Base-by-base conservation (phyloP, 805 yeast species). In the Metschnikowia santaceciliae region DNA sequence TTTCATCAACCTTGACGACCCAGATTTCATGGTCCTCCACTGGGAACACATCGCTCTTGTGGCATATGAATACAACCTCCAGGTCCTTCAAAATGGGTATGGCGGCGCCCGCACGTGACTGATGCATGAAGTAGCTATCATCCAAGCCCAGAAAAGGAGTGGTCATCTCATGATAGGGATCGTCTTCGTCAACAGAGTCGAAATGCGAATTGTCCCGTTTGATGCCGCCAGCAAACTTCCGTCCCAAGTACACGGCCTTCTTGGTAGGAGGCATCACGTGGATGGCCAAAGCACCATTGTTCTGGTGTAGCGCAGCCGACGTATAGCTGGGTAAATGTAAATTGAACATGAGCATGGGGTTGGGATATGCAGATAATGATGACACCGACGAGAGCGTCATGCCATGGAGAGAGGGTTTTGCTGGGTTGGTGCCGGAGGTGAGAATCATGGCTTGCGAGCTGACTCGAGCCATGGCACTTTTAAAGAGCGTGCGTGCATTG, bases 11-110 rank as follows among this genome's bases (percentile, higher is more conserved):
- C 53, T 80, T 77, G 3, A 89, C 96, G 4, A 90, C 81, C 94
- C 97, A 89, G 3, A 92, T 82, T 63, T 91, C 96, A 68, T 92
- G 98, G 61, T 87, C 90, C 53, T 87, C 90, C 0, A 90, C 84
- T 10, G 65, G 64, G 46, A 86, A 75, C 3, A 77, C 79, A 23
- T 74, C 69, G 42, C 66, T 70, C 48, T 78, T 79, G 49, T 78
- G 72, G 63, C 94, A 88, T 17, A 88, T 77, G 54, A 88, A 68
- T 1, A 83, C 79, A 43, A 82, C 69, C 54, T 84, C 90, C 33
- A 82, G 76, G 22, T 78, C 73, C 20, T 70, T 71, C 51, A 88
- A 60, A 0, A 87, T 68, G 0, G 95, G 94, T 8, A 84, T 66
- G 34, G 70, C 61, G 11, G 68, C 49, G 13, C 61, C 60, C 19